These are phyloP conservation scores for Penicillium sp. DNA, from an alignment of 2,329 filamentous ascomycete species.

Conservation along the genomic window DNA sequence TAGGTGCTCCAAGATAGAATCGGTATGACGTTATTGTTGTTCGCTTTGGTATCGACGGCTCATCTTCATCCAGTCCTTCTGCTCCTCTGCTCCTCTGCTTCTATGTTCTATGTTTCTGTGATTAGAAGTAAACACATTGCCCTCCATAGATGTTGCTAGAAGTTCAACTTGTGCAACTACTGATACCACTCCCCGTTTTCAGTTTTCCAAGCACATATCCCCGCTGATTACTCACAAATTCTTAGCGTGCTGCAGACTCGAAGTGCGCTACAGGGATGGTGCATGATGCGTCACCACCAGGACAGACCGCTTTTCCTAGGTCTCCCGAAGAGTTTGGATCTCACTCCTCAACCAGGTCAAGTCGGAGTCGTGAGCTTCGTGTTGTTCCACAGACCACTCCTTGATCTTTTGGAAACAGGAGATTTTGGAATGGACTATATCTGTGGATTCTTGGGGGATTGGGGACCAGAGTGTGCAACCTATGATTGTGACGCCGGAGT, in stretches of 20 bases:
- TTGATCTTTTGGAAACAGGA: constrained; percentile 56
- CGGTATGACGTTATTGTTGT: neutral
- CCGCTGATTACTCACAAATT: constrained; percentile 48
- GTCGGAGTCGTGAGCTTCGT: constrained; percentile 50
- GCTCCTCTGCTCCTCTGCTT: neutral
- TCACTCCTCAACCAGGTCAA: constrained; percentile 50
- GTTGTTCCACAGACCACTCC: constrained; percentile 50
- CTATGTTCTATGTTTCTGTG: no score
- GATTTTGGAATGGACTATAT: constrained; percentile 46
- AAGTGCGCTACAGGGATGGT: constrained; percentile 50
- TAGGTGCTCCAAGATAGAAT: neutral
- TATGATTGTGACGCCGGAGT: constrained; percentile 49
- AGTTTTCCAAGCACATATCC: constrained; percentile 36
- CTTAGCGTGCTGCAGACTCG: constrained; percentile 49
- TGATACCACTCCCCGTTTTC: neutral
- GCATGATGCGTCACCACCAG: constrained; percentile 60
- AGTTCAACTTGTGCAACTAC: neutral
- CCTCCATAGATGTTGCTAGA: neutral
- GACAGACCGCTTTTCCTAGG: constrained; percentile 24
- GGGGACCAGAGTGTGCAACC: constrained; percentile 60
- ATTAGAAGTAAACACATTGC: neutral
- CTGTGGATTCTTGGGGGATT: constrained; percentile 42
- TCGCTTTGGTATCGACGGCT: neutral
- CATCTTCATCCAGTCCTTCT: neutral
- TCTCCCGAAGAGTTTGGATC: constrained; percentile 25